Base-by-base conservation (phyloP, 2,329 filamentous ascomycete species). In the Stemphylium beticola region DNA sequence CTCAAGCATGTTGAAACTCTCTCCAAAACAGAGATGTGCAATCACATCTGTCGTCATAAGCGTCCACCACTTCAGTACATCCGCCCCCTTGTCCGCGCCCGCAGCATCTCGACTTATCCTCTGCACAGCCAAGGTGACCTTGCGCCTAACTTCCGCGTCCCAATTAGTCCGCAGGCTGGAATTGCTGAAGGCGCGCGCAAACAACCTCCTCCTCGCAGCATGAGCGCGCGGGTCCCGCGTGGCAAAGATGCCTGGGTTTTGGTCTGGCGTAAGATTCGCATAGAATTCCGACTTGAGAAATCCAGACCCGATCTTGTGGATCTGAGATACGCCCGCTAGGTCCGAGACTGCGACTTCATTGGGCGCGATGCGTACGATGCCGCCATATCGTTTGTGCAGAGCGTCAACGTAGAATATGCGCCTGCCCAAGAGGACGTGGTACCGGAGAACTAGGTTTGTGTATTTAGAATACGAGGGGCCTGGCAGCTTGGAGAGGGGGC, bases 281-380 rank as follows among this genome's bases (percentile, higher is more conserved):
- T 81, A 81, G 71, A 74, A 80, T 3, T 67, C 56, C 1, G 67
- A 72, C 55, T 81, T 81, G 3, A 69, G 56, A 43, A 77, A 81
- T 4, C 73, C 74, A 20, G 74, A 72, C 1, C 77, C 77, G 4
- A 77, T 71, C 36, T 64, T 66, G 41, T 73, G 69, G 15, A 73
- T 71, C 20, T 68, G 60, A 20, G 58, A 55, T 14, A 65, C 62
- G 17, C 59, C 68, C 37, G 50, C 32, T 7, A 62, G 39, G 20
- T 68, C 65, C 10, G 62, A 45, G 24, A 69, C 40, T 10, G 53
- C 62, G 12, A 70, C 65, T 44, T 72, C 65, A 15, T 53, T 56
- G 2, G 67, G 68, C 4, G 64, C 55, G 3, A 71, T 56, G 2
- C 70, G 63, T 2, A 73, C 65, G 20, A 70, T 59, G 41, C 63